Base-by-base conservation (phyloP, 768 basidiomycete species). In the Lactarius akahatsu region DNA sequence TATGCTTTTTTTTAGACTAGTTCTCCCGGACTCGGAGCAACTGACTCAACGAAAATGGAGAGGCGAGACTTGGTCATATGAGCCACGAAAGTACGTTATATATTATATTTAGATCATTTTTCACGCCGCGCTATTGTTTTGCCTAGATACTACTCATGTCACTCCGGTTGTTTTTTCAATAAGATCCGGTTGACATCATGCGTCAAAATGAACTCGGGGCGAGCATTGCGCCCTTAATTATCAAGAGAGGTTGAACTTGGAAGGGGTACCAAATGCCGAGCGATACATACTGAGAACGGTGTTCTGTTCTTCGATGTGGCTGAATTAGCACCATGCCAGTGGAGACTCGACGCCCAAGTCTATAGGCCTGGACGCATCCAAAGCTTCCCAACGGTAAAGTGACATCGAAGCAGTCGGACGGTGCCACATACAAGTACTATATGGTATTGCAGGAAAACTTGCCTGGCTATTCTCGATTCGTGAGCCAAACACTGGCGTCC, bases 381-480 rank as follows among this genome's bases (percentile, higher is more conserved):
- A n/a, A n/a, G n/a, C 50, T 52, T 13, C 50, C 47, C 50, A 26
- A 26, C 50, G 26, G 23, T 52, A 52, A 52, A 16, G 26, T 28
- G 26, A 52, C 50, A 26, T 52, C 50, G 32, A 28, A 18, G 20
- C n/a, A 36, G 18, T 52, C 30, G 10, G 57, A 28, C 16, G 4
- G 26, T 50, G 57, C 36, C 56, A 20, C 28, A 64, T 58, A 15
- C 26, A 50, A 38, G 58, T 50, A n/a, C n/a, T n/a, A 28, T 50
- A n/a, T n/a, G 16, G 26, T 38, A 15, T n/a, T 32, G 36, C 23
- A 34, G 11, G 13, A 45, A 63, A 40, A 9, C 38, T 28, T 52
- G 26, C 23, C 23, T 16, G 23, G 5, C 23, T 36, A 26, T 20
- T 56, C 10, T 10, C 30, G 30, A 32, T 16, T 32, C 18, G 18